Evolutionary conservation across 768 basidiomycete species (phyloP).

Genomic region (Wakefieldia striispora): DNA sequence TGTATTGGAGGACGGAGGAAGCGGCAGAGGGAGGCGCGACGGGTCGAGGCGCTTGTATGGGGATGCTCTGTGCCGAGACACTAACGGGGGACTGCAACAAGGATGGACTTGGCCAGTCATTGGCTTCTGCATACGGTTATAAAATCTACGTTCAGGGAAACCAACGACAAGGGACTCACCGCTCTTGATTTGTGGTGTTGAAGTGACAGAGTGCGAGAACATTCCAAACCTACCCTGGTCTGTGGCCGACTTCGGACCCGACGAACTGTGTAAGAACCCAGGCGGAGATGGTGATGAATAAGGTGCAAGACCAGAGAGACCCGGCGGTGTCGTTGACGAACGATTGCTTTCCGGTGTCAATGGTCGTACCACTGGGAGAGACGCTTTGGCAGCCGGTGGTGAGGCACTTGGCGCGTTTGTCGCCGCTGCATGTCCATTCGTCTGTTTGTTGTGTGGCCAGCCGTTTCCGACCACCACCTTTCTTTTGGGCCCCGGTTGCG

Average conservation of each 20-base stretch:
- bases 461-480: conserved; percentile 45
- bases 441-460: conserved; percentile 40
- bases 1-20: conserved; percentile 34
- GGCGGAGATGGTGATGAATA: conserved; percentile 36
- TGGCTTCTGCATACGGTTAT: conserved; percentile 15
- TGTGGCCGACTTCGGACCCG: conserved; percentile 21
- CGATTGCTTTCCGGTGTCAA: conserved; percentile 33
- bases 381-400: conserved; percentile 11
- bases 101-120: conserved; percentile 24
- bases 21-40: conserved; percentile 27
- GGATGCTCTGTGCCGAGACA: conserved; percentile 18
- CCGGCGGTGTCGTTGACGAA: conserved; percentile 33
- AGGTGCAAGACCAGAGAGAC: conserved; percentile 30
- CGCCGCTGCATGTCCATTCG: conserved; percentile 24
- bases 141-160: neutral
- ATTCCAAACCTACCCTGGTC: conserved; percentile 21
- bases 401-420: conserved; percentile 11
- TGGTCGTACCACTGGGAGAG: conserved; percentile 17
- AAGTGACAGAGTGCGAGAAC: conserved; percentile 15
- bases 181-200: conserved; percentile 29
- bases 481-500: conserved; percentile 13
- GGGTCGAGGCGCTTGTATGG: conserved; percentile 32
- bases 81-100: conserved; percentile 15
- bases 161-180: conserved; percentile 18
- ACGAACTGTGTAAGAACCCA: conserved; percentile 32